These are phyloP conservation scores for Sedum album DNA, from an alignment of 164 flowering plant species.

Conservation along the genomic window DNA sequence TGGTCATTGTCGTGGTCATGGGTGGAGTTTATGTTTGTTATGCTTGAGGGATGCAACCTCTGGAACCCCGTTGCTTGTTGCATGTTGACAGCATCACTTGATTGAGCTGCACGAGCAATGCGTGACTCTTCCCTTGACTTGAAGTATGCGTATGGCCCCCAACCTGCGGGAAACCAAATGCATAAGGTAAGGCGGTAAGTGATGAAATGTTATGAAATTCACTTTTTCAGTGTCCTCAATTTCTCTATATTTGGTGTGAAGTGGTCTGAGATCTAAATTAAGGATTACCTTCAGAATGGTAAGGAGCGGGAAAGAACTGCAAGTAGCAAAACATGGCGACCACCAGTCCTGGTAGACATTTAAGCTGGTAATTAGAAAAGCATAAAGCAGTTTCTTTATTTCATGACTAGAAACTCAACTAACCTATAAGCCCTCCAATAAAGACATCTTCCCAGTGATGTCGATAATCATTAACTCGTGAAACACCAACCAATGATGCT, in stretches of 20 bases:
- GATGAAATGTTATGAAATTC: too few species aligned
- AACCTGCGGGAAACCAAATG: neutral
- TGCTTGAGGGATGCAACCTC: neutral
- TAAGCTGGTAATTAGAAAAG: neutral
- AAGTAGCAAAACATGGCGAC: conserved; percentile 62
- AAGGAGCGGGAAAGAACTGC: conserved; percentile 84
- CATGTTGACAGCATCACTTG: neutral
- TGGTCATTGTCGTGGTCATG: neutral
- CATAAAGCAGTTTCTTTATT: too few species aligned
- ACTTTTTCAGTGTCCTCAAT: neutral
- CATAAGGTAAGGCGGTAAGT: too few species aligned
- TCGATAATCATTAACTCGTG: too few species aligned
- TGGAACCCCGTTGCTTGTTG: neutral
- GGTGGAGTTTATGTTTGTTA: neutral
- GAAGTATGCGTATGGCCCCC: conserved; percentile 6
- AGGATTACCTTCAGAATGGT: conserved; percentile 49
- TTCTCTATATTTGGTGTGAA: neutral
- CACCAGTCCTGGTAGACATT: conserved; percentile 38
- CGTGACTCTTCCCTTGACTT: neutral
- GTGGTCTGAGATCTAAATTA: neutral
- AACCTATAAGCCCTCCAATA: conserved; percentile 72
- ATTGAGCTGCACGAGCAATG: neutral
- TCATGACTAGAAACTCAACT: too few species aligned
- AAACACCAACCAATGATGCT: too few species aligned
- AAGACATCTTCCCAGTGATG: conserved; percentile 87